Evolutionary conservation across 1,284 basidiomycete genomes (phyloP), one percentile per base, ranked within the genome.

Genomic region (Cutaneotrichosporon cavernicola): DNA sequence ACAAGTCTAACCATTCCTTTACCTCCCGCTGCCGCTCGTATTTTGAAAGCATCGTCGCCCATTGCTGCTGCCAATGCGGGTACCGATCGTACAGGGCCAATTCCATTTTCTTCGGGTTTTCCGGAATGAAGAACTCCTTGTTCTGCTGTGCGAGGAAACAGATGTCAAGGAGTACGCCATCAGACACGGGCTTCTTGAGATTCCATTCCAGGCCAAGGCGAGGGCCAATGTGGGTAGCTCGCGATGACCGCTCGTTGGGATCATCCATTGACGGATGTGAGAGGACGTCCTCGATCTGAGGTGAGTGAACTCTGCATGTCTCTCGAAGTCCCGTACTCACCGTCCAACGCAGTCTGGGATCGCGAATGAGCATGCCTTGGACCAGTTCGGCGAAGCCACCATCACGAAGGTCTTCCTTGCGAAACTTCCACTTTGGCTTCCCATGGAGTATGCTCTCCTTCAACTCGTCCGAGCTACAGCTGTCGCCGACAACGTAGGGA

Each of bases 61-160:
- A 78, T 26, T 68, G 58, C 62, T 79, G 75, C 65, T 78, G 73
- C 80, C 79, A 81, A 62, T 72, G 69, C 4, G 70, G 70, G n/a
- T 68, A 65, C 8, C 65, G 58, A 0, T 69, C 65, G 5, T 65
- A 31, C n/a, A 81, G 65, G 13, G 62, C 67, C 14, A 67, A 55
- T 32, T 66, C 58, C 51, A 81, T 67, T 16, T 62, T 62, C 7
- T 62, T 58, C 2, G 66, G 56, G 10, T 70, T 73, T 58, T 78
- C 69, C 55, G 76, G 77, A 4, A 79, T 70, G 14, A 52, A 53
- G 61, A 77, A 75, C 21, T 74, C 65, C 8, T 65, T 56, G 7
- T 68, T 60, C 5, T 75, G 58, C 64, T 71, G 75, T 1, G 74
- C 67, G 2, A 81, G 66, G 64, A 80, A 80, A 60, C 68, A 71